Evolutionary conservation across 2,329 filamentous ascomycete species (phyloP).

Genomic region (Paradendryphiella salina): DNA sequence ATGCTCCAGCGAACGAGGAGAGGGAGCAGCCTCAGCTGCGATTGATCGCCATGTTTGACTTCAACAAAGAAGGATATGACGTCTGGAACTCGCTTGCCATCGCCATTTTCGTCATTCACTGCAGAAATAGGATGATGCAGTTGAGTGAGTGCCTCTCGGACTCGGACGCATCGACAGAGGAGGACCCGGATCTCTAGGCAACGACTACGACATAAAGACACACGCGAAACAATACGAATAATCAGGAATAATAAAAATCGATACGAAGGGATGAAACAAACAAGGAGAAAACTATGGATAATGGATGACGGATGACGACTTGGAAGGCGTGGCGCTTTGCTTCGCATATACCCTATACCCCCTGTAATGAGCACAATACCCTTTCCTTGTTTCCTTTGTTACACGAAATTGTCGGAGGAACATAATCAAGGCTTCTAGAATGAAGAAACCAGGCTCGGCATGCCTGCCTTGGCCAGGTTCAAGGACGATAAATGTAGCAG

Average conservation of each 20-base stretch:
- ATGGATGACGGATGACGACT: slow-evolving; percentile 3
- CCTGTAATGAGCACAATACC: slow-evolving; percentile 18
- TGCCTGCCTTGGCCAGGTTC: background rate
- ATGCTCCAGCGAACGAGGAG: slow-evolving; percentile 45
- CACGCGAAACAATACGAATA: background rate
- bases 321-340: slow-evolving; percentile 16
- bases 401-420: background rate
- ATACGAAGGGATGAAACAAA: slow-evolving; percentile 4
- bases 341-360: slow-evolving; percentile 31
- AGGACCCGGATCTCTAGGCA: slow-evolving; percentile 41
- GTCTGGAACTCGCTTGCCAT: slow-evolving; percentile 64
- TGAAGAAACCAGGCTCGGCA: background rate
- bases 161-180: slow-evolving; percentile 10
- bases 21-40: slow-evolving; percentile 34
- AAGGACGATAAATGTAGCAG: background rate
- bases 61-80: slow-evolving; percentile 57
- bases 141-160: slow-evolving; percentile 47
- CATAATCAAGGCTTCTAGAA: background rate
- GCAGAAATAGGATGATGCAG: slow-evolving; percentile 55
- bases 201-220: background rate
- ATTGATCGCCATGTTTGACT: slow-evolving; percentile 58
- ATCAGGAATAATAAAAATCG: background rate
- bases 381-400: slow-evolving; percentile 10
- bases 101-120: slow-evolving; percentile 59
- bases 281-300: background rate